Evolutionary conservation across 805 yeast species (phyloP).

Genomic region (Lipomyces anomalus): DNA sequence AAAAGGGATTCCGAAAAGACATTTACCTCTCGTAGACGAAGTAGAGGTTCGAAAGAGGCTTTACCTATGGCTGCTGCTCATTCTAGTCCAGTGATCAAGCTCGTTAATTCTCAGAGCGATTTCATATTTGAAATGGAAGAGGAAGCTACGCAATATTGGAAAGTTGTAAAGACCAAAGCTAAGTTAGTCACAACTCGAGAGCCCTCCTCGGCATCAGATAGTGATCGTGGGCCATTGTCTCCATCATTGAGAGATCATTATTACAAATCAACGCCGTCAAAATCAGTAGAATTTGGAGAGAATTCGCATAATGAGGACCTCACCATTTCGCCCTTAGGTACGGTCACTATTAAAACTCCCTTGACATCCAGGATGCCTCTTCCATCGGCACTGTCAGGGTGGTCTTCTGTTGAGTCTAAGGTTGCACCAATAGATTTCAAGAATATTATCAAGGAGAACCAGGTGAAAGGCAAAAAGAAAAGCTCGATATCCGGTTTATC

Average conservation of each 20-base stretch:
- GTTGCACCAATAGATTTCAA: constrained; percentile 8
- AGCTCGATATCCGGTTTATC: constrained; percentile 14
- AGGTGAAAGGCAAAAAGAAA: neutral
- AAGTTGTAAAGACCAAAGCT: constrained; percentile 12
- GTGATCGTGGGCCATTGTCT: constrained; percentile 11
- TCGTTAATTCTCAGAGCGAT: constrained; percentile 7
- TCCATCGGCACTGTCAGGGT: too few relatives aligned
- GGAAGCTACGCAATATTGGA: constrained; percentile 12
- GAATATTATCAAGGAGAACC: neutral
- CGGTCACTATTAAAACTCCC: too few relatives aligned
- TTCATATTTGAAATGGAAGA: constrained; percentile 26
- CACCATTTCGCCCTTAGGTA: too few relatives aligned
- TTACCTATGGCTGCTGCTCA: neutral
- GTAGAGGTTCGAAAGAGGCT: constrained; percentile 10
- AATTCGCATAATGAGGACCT: too few relatives aligned
- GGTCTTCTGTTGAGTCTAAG: constrained; percentile 11
- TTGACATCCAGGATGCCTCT: too few relatives aligned
- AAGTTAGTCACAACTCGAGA: constrained; percentile 13
- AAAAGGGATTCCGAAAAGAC: too few relatives aligned
- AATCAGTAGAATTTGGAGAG: too few relatives aligned
- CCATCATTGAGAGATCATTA: constrained; percentile 10
- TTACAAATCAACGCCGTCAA: too few relatives aligned
- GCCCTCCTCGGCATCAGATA: constrained; percentile 17
- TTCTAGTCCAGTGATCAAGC: constrained; percentile 10
- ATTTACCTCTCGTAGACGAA: constrained; percentile 6